These are phyloP conservation scores for Ogataea saltuana DNA, from an alignment of 805 yeast genomes.

Conservation along the genomic window DNA sequence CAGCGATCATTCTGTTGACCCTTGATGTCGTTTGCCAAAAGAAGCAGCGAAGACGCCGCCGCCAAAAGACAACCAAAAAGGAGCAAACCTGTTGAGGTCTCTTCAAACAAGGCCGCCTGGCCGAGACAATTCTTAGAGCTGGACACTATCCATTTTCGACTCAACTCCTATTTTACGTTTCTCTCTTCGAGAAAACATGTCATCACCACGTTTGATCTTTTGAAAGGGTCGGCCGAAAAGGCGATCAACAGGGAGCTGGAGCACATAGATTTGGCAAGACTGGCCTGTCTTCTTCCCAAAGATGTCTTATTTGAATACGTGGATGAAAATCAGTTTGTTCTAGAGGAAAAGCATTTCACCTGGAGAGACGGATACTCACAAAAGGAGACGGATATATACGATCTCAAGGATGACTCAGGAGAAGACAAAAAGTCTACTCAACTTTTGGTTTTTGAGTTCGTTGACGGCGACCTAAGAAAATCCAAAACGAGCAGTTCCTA, in stretches of 20 bases:
- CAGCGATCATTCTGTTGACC: background rate
- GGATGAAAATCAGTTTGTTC: slow-evolving; percentile 65
- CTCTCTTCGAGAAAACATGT: slow-evolving; percentile 61
- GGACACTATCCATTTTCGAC: slow-evolving; percentile 48
- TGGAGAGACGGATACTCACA: slow-evolving; percentile 55
- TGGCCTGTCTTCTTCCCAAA: slow-evolving; percentile 62
- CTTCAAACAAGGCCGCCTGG: slow-evolving; percentile 19
- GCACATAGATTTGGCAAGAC: slow-evolving; percentile 60
- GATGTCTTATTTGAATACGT: slow-evolving; percentile 73
- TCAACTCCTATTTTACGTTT: slow-evolving; percentile 64
- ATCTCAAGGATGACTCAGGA: slow-evolving; percentile 42
- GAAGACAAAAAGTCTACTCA: slow-evolving; percentile 45
- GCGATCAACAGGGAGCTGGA: slow-evolving; percentile 46
- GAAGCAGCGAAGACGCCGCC: slow-evolving; percentile 6
- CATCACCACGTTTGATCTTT: slow-evolving; percentile 54
- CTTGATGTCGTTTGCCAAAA: slow-evolving; percentile 1
- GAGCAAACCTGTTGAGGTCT: background rate
- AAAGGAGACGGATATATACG: slow-evolving; percentile 53
- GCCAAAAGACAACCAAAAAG: slow-evolving; percentile 2
- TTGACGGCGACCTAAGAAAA: slow-evolving; percentile 59
- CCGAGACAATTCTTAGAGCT: slow-evolving; percentile 41
- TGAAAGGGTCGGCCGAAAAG: slow-evolving; percentile 53
- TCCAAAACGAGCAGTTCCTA: slow-evolving; percentile 47
- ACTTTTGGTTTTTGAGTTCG: slow-evolving; percentile 71
- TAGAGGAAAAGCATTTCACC: slow-evolving; percentile 45